These are phyloP conservation scores for Grigorovia transvaalensis DNA, from an alignment of 805 yeast species.

Conservation along the genomic window DNA sequence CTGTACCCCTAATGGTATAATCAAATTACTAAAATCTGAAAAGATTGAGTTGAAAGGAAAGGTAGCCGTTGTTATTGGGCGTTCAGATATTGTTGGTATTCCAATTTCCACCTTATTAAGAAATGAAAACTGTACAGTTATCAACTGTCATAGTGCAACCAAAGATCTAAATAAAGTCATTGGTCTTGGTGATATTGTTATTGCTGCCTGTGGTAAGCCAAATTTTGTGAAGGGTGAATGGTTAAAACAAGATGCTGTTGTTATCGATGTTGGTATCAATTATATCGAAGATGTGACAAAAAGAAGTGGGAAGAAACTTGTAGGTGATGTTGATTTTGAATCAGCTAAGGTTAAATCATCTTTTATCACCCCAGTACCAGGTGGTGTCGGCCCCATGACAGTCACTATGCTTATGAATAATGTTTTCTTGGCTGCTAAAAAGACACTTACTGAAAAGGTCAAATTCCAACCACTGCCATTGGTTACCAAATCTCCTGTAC, in stretches of 20 bases:
- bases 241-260: slow-evolving; percentile 75
- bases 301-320: slow-evolving; percentile 71
- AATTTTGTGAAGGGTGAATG: slow-evolving; percentile 78
- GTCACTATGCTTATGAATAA: slow-evolving; percentile 90
- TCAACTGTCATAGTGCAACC: slow-evolving; percentile 62
- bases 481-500: slow-evolving; percentile 55
- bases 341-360: slow-evolving; percentile 51
- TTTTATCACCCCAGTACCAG: slow-evolving; percentile 91
- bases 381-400: slow-evolving; percentile 99
- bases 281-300: slow-evolving; percentile 65
- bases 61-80: slow-evolving; percentile 73
- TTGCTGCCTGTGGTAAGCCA: slow-evolving; percentile 87
- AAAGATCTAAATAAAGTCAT: slow-evolving; percentile 41
- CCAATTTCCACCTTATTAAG: slow-evolving; percentile 66
- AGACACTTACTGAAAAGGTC: slow-evolving; percentile 36
- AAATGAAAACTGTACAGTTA: slow-evolving; percentile 66
- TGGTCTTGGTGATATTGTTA: slow-evolving; percentile 60
- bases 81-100: slow-evolving; percentile 79
- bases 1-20: slow-evolving; percentile 76
- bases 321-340: slow-evolving; percentile 90
- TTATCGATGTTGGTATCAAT: slow-evolving; percentile 93
- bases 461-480: slow-evolving; percentile 49
- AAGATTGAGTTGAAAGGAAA: slow-evolving; percentile 50
- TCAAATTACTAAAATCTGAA: slow-evolving; percentile 50
- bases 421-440: slow-evolving; percentile 69